These are phyloP conservation scores for Talaromyces rugulosus DNA, from an alignment of 2,329 filamentous ascomycete species.

Conservation along the genomic window DNA sequence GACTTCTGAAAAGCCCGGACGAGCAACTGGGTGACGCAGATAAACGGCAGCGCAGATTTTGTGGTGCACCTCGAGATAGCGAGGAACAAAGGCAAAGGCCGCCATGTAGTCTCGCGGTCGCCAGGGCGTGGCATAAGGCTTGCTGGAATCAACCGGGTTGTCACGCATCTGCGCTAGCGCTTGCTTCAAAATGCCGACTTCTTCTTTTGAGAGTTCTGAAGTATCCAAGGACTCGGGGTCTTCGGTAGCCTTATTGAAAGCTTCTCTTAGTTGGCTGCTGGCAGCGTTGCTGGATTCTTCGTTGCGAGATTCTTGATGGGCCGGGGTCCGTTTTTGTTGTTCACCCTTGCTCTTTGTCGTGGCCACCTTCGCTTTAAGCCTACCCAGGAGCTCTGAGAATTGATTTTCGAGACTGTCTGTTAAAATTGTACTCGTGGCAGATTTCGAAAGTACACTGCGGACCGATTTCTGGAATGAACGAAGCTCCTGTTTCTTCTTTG, in stretches of 20 bases:
- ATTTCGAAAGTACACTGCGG: conserved; percentile 58
- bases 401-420: conserved; percentile 51
- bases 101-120: conserved; percentile 78
- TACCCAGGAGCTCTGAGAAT: conserved; percentile 49
- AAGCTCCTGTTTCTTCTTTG: conserved; percentile 70
- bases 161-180: conserved; percentile 64
- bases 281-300: conserved; percentile 14
- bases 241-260: conserved; percentile 26
- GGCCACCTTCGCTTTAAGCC: conserved; percentile 41
- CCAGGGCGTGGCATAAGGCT: conserved; percentile 93
- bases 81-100: conserved; percentile 89
- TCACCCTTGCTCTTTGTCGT: conserved; percentile 14
- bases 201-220: conserved; percentile 45
- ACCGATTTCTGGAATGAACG: conserved; percentile 67
- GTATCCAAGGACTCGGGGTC: conserved; percentile 32
- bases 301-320: conserved; percentile 10
- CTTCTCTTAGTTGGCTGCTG: conserved; percentile 29
- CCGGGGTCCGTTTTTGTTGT: conserved; percentile 14
- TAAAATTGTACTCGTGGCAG: conserved; percentile 41
- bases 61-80: conserved; percentile 96
- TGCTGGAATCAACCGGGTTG: conserved; percentile 70
- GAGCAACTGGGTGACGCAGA: conserved; percentile 84
- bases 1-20: conserved; percentile 74
- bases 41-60: conserved; percentile 96
- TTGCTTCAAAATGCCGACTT: conserved; percentile 43